These are phyloP conservation scores for Macrocybe gigantea DNA, from an alignment of 768 basidiomycete species.

Conservation along the genomic window DNA sequence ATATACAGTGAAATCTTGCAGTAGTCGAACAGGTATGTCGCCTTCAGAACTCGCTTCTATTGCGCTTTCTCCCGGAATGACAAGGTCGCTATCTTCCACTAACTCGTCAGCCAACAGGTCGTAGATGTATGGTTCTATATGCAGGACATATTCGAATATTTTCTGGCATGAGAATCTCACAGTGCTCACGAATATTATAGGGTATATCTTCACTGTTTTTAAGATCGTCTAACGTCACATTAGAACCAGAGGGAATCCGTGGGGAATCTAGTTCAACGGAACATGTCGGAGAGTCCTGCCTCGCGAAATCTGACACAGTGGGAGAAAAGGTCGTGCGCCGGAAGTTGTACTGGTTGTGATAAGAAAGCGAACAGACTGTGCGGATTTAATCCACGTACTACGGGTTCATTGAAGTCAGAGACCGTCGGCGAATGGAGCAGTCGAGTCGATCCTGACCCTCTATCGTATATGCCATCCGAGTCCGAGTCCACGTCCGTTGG, in stretches of 20 bases:
- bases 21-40: constrained; percentile 49
- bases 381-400: background rate
- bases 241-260: constrained; percentile 9
- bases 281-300: background rate
- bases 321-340: constrained; percentile 9
- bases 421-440: constrained; percentile 11
- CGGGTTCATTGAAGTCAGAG: constrained; percentile 7
- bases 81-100: constrained; percentile 33
- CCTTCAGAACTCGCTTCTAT: constrained; percentile 16
- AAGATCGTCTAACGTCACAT: constrained; percentile 2
- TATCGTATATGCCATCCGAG: too few relatives aligned
- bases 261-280: background rate
- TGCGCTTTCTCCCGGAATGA: constrained; percentile 37
- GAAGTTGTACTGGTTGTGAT: background rate
- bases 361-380: background rate
- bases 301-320: constrained; percentile 15
- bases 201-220: background rate
- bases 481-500: too few relatives aligned
- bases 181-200: background rate
- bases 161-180: background rate
- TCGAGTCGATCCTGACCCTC: too few relatives aligned
- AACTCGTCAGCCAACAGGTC: constrained; percentile 22
- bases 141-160: background rate
- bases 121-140: constrained; percentile 7
- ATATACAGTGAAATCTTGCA: constrained; percentile 52